These are phyloP conservation scores for Candida tallmaniae DNA, from an alignment of 805 yeast genomes.

Conservation along the genomic window DNA sequence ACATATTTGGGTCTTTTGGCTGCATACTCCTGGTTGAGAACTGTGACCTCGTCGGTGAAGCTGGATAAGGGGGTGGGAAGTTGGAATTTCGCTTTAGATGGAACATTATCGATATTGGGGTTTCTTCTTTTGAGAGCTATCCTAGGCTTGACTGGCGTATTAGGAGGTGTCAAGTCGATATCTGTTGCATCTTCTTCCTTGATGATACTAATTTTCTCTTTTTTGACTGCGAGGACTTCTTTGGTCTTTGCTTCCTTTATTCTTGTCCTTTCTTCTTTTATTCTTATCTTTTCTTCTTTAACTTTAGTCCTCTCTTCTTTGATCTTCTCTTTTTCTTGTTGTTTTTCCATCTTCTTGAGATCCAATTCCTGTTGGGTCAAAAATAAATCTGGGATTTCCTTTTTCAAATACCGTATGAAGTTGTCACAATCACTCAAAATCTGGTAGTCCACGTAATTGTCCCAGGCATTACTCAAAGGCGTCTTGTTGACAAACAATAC, in stretches of 20 bases:
- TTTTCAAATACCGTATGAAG: slow-evolving; percentile 58
- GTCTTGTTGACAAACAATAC: slow-evolving; percentile 77
- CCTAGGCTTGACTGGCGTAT: slow-evolving; percentile 10
- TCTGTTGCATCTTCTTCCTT: slow-evolving; percentile 2
- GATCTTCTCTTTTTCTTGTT: slow-evolving; percentile 6
- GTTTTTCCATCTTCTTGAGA: slow-evolving; percentile 29
- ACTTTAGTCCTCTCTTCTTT: slow-evolving; percentile 5
- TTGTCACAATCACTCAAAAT: slow-evolving; percentile 76
- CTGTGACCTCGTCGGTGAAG: slow-evolving; percentile 20
- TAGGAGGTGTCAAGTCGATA: slow-evolving; percentile 12
- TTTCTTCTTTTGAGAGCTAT: slow-evolving; percentile 17
- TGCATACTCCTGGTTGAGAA: slow-evolving; percentile 9
- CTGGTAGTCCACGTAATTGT: slow-evolving; percentile 71
- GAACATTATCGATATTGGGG: slow-evolving; percentile 10
- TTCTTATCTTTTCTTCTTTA: slow-evolving; percentile 6
- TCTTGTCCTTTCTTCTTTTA: slow-evolving; percentile 18
- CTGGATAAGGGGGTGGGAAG: slow-evolving; percentile 35
- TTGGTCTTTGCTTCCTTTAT: slow-evolving; percentile 7
- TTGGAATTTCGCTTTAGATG: slow-evolving; percentile 13
- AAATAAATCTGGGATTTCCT: slow-evolving; percentile 58
- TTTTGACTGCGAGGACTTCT: slow-evolving; percentile 4
- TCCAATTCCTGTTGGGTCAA: slow-evolving; percentile 50
- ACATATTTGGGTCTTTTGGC: not conserved
- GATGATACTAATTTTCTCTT: slow-evolving; percentile 4
- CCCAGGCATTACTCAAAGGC: slow-evolving; percentile 59